phyloP scores from a whole-genome alignment of 2,329 filamentous ascomycete species.

The Ascochyta clinopodiicola region DNA sequence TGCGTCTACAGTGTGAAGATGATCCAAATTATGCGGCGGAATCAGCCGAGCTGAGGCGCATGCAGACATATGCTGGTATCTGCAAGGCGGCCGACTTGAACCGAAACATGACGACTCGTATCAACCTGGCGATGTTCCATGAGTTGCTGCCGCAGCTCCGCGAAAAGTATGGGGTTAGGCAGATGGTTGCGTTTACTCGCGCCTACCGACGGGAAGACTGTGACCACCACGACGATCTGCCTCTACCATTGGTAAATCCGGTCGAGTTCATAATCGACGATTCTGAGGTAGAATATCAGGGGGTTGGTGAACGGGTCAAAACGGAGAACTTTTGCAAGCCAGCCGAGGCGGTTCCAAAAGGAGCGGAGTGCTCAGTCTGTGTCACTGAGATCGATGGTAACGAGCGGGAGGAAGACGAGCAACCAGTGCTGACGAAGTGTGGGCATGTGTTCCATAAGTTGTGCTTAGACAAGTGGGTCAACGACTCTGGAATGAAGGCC shows the following conservation, averaged over 20 bases:
- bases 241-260: background rate
- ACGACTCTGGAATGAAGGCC: slow-evolving; percentile 6
- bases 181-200: slow-evolving; percentile 1
- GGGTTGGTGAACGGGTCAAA: background rate
- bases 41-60: background rate
- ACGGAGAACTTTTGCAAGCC: background rate
- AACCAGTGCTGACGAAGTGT: slow-evolving; percentile 2
- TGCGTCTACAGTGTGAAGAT: background rate
- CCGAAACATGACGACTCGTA: background rate
- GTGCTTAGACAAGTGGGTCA: slow-evolving; percentile 13
- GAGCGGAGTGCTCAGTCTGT: background rate
- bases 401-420: background rate
- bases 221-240: background rate
- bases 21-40: background rate
- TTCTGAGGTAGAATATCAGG: slow-evolving; percentile 4
- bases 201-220: background rate
- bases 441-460: slow-evolving; percentile 7
- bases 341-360: background rate
- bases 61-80: background rate
- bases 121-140: background rate
- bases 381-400: background rate
- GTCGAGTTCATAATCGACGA: slow-evolving; percentile 1
- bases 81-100: background rate
- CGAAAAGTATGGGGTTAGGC: background rate
- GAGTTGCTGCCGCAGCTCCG: background rate